Evolutionary conservation across 106 monocot species (phyloP), one percentile per base, ranked within the genome.

Genomic region (Dioscorea dumetorum): DNA sequence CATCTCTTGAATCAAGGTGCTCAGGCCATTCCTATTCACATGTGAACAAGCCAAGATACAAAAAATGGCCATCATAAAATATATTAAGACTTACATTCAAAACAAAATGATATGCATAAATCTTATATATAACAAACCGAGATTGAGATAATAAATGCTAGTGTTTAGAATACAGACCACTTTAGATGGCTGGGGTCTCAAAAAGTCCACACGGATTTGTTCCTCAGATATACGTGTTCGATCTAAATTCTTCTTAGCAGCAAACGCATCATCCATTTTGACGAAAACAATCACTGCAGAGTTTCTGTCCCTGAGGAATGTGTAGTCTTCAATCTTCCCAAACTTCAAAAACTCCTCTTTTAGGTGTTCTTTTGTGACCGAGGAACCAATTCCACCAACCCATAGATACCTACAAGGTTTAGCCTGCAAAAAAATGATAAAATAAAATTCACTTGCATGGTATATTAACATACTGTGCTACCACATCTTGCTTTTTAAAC

Each of bases 141-240:
- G 41, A 1, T 5, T 41, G 41, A 8, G 41, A 41, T 41, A 3
- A 41, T 10, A 6, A 41, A 41, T 41, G 31, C 18, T 23, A 71
- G 1, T 32, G 18, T 2, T 6, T 60, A 50, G 19, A 8, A 58
- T 60, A 64, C 80, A 49, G 50, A 91, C 91, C 78, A 56, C 78
- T 91, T 77, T 81, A 24, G 62, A 59, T 63, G 74, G 70, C 63
- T 69, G 87, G 51, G 81, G 71, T 64, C 87, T 78, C 65, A 84
- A 79, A 81, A 86, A 99, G 80, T 99, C 99, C 54, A 93, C 93
- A 71, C 87, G 73, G 69, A 99, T 79, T 78, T 81, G 70, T 57
- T 85, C 80, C 21, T 93, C 92, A 70, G 76, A 80, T 53, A 99
- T 67, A 53, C 24, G 24, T 70, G 85, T 93, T 53, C 92, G 85